phyloP scores from a whole-genome alignment of 2,329 filamentous ascomycete genomes.

The Cyphellophora attinorum region DNA sequence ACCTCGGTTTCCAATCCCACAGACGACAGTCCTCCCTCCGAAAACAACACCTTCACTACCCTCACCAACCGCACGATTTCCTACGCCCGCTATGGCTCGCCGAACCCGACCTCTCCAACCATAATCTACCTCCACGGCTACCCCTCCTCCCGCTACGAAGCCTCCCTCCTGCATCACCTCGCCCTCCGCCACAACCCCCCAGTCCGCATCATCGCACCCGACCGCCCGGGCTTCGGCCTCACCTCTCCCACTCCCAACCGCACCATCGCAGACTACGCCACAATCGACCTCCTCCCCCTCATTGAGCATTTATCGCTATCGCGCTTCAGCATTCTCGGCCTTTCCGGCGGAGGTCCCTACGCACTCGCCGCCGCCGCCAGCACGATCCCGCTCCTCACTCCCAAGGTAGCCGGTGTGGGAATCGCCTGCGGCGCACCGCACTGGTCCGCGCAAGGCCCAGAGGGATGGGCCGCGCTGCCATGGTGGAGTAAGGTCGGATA shows the following conservation, averaged over 20 bases:
- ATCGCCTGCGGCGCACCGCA: neutral
- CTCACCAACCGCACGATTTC: constrained; percentile 27
- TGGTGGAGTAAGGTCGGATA: neutral
- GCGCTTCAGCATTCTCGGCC: constrained; percentile 33
- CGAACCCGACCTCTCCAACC: constrained; percentile 13
- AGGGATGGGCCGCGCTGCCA: neutral
- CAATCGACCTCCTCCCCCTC: constrained; percentile 34
- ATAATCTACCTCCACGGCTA: constrained; percentile 36
- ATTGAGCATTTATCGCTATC: constrained; percentile 29
- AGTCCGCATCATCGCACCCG: constrained; percentile 32
- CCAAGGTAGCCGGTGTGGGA: neutral
- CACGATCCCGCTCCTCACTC: no score
- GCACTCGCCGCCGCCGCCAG: constrained; percentile 27
- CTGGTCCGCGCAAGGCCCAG: neutral
- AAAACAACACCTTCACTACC: constrained; percentile 23
- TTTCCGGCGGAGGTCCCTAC: constrained; percentile 39
- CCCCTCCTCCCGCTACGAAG: constrained; percentile 34
- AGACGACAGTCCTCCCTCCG: no score
- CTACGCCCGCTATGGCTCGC: constrained; percentile 32
- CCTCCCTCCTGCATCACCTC: constrained; percentile 23
- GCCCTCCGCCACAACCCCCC: constrained; percentile 20
- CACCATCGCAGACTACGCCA: constrained; percentile 29
- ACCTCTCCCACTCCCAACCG: constrained; percentile 26
- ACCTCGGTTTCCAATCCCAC: no score
- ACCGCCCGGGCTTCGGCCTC: constrained; percentile 35